Percentiles rank a stretch among this genome's conserved stretches.
Evolutionary conservation across 140 eudicot genomes (phyloP).

Genomic region (Ambrosia hybrid): DNA sequence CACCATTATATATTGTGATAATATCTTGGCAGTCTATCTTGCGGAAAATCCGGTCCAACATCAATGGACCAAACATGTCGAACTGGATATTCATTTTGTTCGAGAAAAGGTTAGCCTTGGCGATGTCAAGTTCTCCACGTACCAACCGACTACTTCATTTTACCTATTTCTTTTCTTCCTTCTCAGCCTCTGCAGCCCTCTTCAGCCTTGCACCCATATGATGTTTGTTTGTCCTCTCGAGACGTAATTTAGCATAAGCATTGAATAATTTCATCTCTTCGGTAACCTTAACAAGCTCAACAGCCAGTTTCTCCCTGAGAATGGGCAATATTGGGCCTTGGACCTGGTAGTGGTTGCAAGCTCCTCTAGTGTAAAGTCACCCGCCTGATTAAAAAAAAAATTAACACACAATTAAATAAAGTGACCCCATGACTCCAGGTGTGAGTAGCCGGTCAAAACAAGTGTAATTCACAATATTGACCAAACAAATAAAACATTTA

Average conservation of each 20-base stretch:
- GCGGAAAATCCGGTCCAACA: too few species aligned
- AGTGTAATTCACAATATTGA: neutral
- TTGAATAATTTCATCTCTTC: slow-evolving; percentile 50
- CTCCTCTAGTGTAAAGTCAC: slow-evolving; percentile 50
- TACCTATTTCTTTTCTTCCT: slow-evolving; percentile 51
- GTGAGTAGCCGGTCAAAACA: neutral
- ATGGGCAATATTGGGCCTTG: slow-evolving; percentile 53
- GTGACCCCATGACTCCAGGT: neutral
- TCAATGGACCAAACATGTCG: too few species aligned
- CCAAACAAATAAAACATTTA: neutral
- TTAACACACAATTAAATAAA: neutral
- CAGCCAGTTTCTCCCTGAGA: slow-evolving; percentile 40
- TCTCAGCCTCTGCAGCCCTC: slow-evolving; percentile 64
- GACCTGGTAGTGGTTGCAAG: slow-evolving; percentile 52
- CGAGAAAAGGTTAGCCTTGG: too few species aligned
- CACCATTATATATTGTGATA: too few species aligned
- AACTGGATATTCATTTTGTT: too few species aligned
- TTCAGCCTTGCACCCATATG: slow-evolving; percentile 47
- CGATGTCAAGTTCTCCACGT: too few species aligned
- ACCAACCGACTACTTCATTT: neutral
- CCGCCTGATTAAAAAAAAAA: slow-evolving; percentile 21
- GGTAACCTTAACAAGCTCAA: slow-evolving; percentile 48
- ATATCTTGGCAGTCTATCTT: too few species aligned
- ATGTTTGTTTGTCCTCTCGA: slow-evolving; percentile 48
- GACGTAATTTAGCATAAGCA: slow-evolving; percentile 49